Conservation (phyloP, 257 asterid genomes). For the Striga asiatica region DNA sequence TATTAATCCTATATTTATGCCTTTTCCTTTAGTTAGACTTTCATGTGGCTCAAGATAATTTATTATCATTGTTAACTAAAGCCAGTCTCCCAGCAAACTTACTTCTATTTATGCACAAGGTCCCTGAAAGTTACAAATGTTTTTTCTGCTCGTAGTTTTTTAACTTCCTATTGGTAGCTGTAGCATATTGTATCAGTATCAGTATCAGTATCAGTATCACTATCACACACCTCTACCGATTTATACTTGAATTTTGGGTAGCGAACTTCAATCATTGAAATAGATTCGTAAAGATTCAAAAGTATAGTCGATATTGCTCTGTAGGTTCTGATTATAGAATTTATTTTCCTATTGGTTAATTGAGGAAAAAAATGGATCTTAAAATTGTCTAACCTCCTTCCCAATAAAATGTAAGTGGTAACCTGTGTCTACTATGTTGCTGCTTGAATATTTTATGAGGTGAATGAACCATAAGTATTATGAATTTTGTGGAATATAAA, state of each 20-base stretch:
- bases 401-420: background rate
- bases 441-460: background rate
- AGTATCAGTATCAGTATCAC: no score
- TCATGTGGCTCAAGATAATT: slow-evolving; percentile 2
- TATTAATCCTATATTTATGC: slow-evolving; percentile 23
- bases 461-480: background rate
- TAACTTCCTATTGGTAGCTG: no score
- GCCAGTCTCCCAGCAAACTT: background rate
- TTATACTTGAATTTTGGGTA: no score
- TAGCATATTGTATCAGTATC: no score
- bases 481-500: background rate
- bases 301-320: background rate
- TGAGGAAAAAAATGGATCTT: background rate
- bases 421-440: no score
- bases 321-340: background rate
- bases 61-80: background rate
- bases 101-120: background rate
- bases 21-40: slow-evolving; percentile 1
- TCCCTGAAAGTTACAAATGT: slow-evolving; percentile 1
- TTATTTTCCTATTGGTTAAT: slow-evolving; percentile 3
- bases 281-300: background rate
- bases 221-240: no score
- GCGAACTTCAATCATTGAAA: no score
- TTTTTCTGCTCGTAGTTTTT: no score
- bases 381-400: background rate